Conservation (phyloP, 345 rosid species). For the Eucalyptus lansdowneana region DNA sequence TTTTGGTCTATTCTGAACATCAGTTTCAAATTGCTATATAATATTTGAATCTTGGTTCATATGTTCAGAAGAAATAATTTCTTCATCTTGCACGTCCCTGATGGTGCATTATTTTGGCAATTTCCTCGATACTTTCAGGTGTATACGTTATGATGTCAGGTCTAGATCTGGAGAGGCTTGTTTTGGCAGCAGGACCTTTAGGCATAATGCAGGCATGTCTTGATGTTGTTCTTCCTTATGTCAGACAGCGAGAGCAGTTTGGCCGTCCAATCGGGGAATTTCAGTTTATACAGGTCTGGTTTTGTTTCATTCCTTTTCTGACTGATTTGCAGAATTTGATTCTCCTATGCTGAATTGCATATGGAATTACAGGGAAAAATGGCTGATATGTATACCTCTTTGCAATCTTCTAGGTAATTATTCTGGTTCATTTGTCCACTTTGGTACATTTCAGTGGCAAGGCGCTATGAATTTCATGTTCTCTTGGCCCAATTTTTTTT, state of each 20-base stretch:
- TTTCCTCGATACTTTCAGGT: slow-evolving; percentile 26
- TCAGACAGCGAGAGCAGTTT: slow-evolving; percentile 74
- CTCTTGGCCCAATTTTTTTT: not conserved
- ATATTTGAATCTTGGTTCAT: not conserved
- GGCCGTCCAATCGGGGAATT: slow-evolving; percentile 88
- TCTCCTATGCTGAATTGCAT: not conserved
- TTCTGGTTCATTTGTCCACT: not conserved
- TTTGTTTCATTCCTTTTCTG: not conserved
- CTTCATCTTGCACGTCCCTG: not conserved
- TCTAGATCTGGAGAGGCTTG: slow-evolving; percentile 90
- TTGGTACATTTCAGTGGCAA: not conserved
- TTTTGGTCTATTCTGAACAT: not conserved
- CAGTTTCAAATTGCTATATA: not conserved
- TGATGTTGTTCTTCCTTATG: slow-evolving; percentile 86
- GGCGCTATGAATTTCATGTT: not conserved
- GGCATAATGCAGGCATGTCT: slow-evolving; percentile 98
- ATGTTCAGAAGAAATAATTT: not conserved
- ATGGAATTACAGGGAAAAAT: slow-evolving; percentile 64
- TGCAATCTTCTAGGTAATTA: slow-evolving; percentile 76
- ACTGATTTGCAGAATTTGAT: not conserved
- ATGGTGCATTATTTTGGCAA: not conserved
- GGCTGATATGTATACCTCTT: slow-evolving; percentile 87
- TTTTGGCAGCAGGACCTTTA: slow-evolving; percentile 85
- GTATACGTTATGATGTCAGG: slow-evolving; percentile 97
- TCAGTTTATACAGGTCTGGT: slow-evolving; percentile 81